These are phyloP conservation scores for Dactylonectria macrodidyma DNA, from an alignment of 2,329 filamentous ascomycete genomes.

Conservation along the genomic window DNA sequence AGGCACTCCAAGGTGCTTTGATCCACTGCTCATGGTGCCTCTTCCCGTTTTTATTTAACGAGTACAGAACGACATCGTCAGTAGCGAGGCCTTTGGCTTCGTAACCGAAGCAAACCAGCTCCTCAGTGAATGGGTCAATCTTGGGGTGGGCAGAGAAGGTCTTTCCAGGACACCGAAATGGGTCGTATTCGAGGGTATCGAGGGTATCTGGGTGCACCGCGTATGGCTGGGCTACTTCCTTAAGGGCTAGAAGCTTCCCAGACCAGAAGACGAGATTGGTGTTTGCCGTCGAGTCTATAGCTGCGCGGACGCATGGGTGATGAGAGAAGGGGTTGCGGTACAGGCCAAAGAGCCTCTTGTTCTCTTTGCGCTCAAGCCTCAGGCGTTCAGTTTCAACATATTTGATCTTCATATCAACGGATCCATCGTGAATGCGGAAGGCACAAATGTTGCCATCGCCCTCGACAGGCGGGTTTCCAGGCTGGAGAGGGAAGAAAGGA, in stretches of 20 bases:
- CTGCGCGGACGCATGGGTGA: constrained; percentile 21
- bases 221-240: constrained; percentile 9
- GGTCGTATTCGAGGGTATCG: not conserved
- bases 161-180: not conserved
- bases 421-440: constrained; percentile 20
- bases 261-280: constrained; percentile 21
- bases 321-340: constrained; percentile 17
- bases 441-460: constrained; percentile 23
- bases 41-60: not conserved
- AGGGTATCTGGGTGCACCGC: constrained; percentile 17
- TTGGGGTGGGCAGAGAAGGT: constrained; percentile 25
- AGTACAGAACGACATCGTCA: constrained; percentile 26
- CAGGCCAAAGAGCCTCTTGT: constrained; percentile 20
- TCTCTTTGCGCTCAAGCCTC: constrained; percentile 6
- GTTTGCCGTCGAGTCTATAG: not conserved
- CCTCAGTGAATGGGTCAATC: constrained; percentile 19
- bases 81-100: constrained; percentile 34
- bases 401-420: constrained; percentile 15
- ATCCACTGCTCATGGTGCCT: constrained; percentile 34
- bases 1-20: constrained; percentile 21
- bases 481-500: not conserved
- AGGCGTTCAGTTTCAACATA: constrained; percentile 20
- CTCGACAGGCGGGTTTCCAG: constrained; percentile 3
- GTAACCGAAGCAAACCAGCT: constrained; percentile 28
- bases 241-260: constrained; percentile 12